A percentile compares a stretch with the other conserved stretches of the same genome.
Evolutionary conservation across 2,329 filamentous ascomycete genomes (phyloP).

Genomic region (Trichoderma sp.): DNA sequence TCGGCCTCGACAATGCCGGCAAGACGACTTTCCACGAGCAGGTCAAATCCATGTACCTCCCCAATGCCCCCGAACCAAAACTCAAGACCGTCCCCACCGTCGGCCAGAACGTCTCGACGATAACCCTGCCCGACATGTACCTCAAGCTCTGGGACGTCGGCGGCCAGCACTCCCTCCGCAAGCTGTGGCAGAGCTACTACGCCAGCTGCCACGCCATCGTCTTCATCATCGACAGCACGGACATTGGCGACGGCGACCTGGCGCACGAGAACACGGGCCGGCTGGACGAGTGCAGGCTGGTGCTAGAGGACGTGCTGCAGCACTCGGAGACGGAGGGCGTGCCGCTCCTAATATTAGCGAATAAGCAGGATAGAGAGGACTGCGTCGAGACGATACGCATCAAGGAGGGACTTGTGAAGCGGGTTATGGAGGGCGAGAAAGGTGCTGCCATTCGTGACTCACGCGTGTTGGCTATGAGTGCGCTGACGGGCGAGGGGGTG

Average conservation of each 20-base stretch:
- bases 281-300: slow-evolving; percentile 82
- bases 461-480: slow-evolving; percentile 85
- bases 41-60: slow-evolving; percentile 83
- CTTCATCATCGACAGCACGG: slow-evolving; percentile 94
- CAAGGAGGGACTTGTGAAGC: slow-evolving; percentile 93
- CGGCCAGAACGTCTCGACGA: slow-evolving; percentile 92
- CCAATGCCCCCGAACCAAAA: slow-evolving; percentile 60
- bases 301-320: slow-evolving; percentile 86
- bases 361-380: slow-evolving; percentile 97
- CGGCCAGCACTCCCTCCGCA: slow-evolving; percentile 83
- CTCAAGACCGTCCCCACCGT: slow-evolving; percentile 92
- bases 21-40: slow-evolving; percentile 98
- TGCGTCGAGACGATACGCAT: slow-evolving; percentile 96
- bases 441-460: slow-evolving; percentile 83
- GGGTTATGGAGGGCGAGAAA: slow-evolving; percentile 93
- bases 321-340: slow-evolving; percentile 87
- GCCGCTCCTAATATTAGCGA: slow-evolving; percentile 86
- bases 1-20: slow-evolving; percentile 96
- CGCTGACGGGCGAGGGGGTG: slow-evolving; percentile 84
- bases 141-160: slow-evolving; percentile 98
- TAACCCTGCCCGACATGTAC: slow-evolving; percentile 90
- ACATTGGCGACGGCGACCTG: slow-evolving; percentile 81
- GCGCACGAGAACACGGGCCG: slow-evolving; percentile 53
- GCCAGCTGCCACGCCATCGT: slow-evolving; percentile 91
- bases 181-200: slow-evolving; percentile 96